Evolutionary conservation across 306 rosid genomes (phyloP).

Genomic region (Gastrolobium bilobum): DNA sequence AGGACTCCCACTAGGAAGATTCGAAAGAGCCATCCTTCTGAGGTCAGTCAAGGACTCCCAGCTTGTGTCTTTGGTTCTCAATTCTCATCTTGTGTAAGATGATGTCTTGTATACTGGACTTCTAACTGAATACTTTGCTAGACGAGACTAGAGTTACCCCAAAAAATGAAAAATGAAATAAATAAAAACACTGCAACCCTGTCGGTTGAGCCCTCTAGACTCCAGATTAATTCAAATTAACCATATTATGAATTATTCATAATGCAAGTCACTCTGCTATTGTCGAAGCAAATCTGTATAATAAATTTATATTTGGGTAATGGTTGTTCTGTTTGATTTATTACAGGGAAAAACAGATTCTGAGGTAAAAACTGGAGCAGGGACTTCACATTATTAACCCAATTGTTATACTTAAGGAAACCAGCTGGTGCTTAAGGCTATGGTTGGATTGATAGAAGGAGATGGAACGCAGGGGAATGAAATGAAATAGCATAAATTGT

Average conservation of each 20-base stretch:
- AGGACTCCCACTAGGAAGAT: constrained; percentile 84
- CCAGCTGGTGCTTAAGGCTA: constrained; percentile 35
- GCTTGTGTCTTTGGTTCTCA: constrained; percentile 35
- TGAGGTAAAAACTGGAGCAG: constrained; percentile 71
- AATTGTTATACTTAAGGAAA: neutral
- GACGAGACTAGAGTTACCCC: no score
- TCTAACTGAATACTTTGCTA: neutral
- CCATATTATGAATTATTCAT: neutral
- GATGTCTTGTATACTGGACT: constrained; percentile 4
- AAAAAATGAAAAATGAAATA: no score
- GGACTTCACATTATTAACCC: constrained; percentile 52
- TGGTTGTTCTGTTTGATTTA: constrained; percentile 42
- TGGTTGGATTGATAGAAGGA: neutral
- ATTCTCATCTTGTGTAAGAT: constrained; percentile 36
- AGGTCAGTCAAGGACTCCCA: constrained; percentile 61
- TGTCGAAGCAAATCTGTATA: constrained; percentile 9
- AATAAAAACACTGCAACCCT: no score
- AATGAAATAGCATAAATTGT: no score
- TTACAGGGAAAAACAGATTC: constrained; percentile 71
- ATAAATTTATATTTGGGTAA: constrained; percentile 25
- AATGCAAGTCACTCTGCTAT: neutral
- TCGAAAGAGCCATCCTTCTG: constrained; percentile 64
- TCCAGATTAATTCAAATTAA: no score
- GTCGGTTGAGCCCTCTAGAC: no score
- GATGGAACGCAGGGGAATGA: no score